Evolutionary conservation across 306 rosid genomes (phyloP), one percentile per base, ranked within the genome.

Genomic region (Styphnolobium japonicum): DNA sequence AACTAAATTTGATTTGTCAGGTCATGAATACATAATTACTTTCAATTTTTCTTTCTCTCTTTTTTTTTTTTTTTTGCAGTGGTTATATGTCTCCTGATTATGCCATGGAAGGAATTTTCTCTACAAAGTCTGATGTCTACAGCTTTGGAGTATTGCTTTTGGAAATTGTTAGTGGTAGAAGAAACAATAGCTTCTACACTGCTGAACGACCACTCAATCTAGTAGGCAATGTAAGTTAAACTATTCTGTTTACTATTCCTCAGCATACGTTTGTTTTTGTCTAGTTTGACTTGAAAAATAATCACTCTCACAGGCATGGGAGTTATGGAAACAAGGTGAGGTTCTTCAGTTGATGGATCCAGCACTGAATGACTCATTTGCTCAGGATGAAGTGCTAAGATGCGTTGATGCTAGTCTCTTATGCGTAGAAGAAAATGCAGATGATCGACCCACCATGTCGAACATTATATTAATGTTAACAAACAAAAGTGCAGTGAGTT

Each of bases 141-240:
- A 78, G 81, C 7, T 73, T 78, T 27, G 81, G 84, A 4, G 81
- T 82, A 7, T 39, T 78, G 1, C 0, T 78, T 4, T 69, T 82
- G 51, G 86, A 86, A 67, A 83, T 86, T 37, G 27, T 86, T 14
- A 83, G 81, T 19, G 76, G 87, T 5, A 68, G 40, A 64, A 80
- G 40, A 61, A 80, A 71, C 40, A 76, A 64, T 3, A 79, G 78
- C 71, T 58, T 86, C 11, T 48, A 68, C 18, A 2, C 22, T 8
- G 42, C 2, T 0, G 40, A 82, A 4, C 5, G 23, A 2, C 58
- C 63, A 14, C 33, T 64, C 29, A 82, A 79, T 52, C 37, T 86
- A 58, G 75, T 80, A 10, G 85, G 85, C 71, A 48, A 86, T 71
- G 85, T 80, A 68, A 7, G 83, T 22, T 18, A 33, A 37, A 34